These are phyloP conservation scores for Phytophthora brassicae DNA, from an alignment of 352 stramenopile species.

Conservation along the genomic window DNA sequence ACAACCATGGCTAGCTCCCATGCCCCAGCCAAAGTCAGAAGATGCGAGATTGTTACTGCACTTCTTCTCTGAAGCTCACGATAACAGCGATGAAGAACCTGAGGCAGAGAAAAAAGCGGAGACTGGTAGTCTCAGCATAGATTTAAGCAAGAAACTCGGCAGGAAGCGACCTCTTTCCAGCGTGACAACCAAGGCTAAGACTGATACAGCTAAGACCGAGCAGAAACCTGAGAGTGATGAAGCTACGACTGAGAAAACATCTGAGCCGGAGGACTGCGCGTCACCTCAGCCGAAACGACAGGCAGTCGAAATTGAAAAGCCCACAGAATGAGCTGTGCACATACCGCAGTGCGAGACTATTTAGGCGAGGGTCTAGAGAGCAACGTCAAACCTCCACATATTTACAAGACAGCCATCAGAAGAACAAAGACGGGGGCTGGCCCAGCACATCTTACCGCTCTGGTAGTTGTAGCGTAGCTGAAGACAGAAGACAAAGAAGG, in stretches of 20 bases:
- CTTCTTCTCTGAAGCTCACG: conserved; percentile 70
- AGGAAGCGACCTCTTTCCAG: conserved; percentile 64
- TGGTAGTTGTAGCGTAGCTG: conserved; percentile 37
- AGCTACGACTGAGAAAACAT: conserved; percentile 7
- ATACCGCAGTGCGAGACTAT: conserved; percentile 31
- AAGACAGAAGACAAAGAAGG: conserved; percentile 28
- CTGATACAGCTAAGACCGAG: background rate
- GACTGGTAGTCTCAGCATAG: conserved; percentile 26
- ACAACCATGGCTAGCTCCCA: conserved; percentile 16
- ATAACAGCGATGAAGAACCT: conserved; percentile 34
- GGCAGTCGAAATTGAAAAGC: conserved; percentile 40
- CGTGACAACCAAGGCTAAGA: conserved; percentile 4
- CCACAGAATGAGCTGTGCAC: conserved; percentile 36
- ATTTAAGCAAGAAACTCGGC: conserved; percentile 42
- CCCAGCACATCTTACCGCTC: conserved; percentile 23
- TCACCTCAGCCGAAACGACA: conserved; percentile 48
- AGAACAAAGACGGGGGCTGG: conserved; percentile 18
- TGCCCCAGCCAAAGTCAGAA: conserved; percentile 49
- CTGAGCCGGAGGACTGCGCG: conserved; percentile 10
- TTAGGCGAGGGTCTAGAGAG: conserved; percentile 36
- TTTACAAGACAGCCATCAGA: conserved; percentile 33
- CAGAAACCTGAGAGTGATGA: conserved; percentile 2
- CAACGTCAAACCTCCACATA: conserved; percentile 28
- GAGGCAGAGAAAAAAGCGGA: conserved; percentile 15
- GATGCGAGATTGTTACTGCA: conserved; percentile 76